Percentiles rank a stretch among this genome's conserved stretches.
These are phyloP conservation scores for Phlebiopsis flavidoalba DNA, from an alignment of 768 basidiomycete genomes.

Conservation along the genomic window DNA sequence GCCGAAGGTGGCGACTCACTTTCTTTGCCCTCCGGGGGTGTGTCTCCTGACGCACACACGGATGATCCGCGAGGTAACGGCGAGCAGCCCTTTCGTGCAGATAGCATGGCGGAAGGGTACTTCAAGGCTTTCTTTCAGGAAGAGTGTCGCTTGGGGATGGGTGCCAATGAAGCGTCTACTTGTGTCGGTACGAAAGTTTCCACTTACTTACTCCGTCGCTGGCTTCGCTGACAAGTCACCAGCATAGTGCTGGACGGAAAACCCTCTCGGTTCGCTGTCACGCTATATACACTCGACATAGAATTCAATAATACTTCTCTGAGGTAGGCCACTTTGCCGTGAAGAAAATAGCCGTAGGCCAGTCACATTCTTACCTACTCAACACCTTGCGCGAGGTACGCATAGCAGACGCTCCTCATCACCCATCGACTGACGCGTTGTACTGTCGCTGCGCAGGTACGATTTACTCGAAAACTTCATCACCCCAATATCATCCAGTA, in stretches of 20 bases:
- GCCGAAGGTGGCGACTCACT: constrained; percentile 3
- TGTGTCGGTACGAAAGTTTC: constrained; percentile 59
- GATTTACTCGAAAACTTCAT: constrained; percentile 79
- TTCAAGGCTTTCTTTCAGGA: constrained; percentile 92
- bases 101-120: constrained; percentile 86
- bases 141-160: constrained; percentile 87
- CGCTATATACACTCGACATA: neutral
- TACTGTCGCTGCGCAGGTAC: constrained; percentile 44
- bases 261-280: constrained; percentile 55
- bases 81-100: constrained; percentile 46
- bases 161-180: constrained; percentile 85
- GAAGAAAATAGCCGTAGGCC: constrained; percentile 94
- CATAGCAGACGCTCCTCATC: neutral
- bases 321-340: constrained; percentile 78
- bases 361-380: constrained; percentile 81
- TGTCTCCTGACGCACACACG: neutral
- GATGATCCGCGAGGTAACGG: neutral
- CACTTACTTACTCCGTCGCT: neutral
- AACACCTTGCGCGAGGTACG: constrained; percentile 73
- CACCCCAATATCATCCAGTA: constrained; percentile 95
- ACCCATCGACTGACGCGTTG: neutral
- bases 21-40: neutral
- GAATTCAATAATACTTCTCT: constrained; percentile 4
- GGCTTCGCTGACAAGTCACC: neutral
- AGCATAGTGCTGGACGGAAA: constrained; percentile 91